Evolutionary conservation across 23 red algal species (phyloP).

Genomic region (Chondrus crispus): DNA sequence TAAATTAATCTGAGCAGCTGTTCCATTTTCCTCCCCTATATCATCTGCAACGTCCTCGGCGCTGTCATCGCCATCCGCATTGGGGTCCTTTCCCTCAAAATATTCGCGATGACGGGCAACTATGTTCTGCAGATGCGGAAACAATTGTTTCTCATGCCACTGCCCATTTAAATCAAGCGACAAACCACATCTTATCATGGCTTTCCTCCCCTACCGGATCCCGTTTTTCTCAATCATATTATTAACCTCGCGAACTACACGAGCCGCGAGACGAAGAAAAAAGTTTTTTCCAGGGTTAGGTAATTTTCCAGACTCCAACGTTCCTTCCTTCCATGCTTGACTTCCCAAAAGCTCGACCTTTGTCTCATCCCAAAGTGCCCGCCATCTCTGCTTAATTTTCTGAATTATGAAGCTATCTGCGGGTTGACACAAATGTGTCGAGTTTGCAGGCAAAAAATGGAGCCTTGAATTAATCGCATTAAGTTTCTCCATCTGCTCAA

Average conservation of each 20-base stretch:
- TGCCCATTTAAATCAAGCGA: background rate
- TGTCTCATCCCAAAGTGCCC: background rate
- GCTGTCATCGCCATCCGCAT: too few species aligned
- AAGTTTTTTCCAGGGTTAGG: background rate
- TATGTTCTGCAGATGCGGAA: background rate
- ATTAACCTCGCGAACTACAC: background rate
- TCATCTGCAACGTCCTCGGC: too few species aligned
- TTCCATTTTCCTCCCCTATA: too few species aligned
- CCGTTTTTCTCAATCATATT: background rate
- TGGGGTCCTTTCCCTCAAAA: conserved; percentile 7
- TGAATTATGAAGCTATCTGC: background rate
- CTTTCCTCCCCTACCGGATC: background rate
- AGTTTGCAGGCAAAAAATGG: background rate
- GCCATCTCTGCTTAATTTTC: background rate
- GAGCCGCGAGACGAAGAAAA: background rate
- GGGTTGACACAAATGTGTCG: background rate
- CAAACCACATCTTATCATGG: background rate
- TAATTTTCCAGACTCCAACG: background rate
- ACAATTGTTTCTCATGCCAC: background rate
- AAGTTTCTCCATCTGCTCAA: background rate
- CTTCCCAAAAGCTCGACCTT: too few species aligned
- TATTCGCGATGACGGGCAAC: background rate
- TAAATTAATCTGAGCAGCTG: too few species aligned
- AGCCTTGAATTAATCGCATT: background rate
- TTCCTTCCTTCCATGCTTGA: too few species aligned